These are phyloP conservation scores for Leptoxyphium fumago DNA, from an alignment of 2,329 filamentous ascomycete genomes.

Conservation along the genomic window DNA sequence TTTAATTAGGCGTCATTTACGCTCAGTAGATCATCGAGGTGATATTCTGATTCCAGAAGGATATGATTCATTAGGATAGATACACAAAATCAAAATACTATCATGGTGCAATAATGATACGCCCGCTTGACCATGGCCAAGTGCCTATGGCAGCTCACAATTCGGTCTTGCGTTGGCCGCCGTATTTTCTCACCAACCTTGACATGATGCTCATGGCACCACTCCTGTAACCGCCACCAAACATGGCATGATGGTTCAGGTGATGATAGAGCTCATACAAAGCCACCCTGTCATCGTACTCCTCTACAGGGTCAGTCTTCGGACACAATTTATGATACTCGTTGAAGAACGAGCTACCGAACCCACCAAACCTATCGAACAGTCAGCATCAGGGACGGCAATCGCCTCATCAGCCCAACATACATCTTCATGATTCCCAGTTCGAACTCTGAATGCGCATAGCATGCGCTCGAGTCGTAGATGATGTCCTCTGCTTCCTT, in stretches of 20 bases:
- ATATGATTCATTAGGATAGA: too few species aligned
- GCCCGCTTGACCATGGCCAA: too few species aligned
- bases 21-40: too few species aligned
- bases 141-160: background rate
- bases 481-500: constrained; percentile 56
- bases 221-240: constrained; percentile 62
- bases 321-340: constrained; percentile 65
- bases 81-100: too few species aligned
- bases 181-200: constrained; percentile 58
- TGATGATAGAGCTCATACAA: constrained; percentile 84
- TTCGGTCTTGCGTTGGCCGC: constrained; percentile 2
- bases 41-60: too few species aligned
- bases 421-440: constrained; percentile 83
- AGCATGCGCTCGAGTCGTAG: constrained; percentile 68
- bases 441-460: constrained; percentile 80
- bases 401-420: background rate
- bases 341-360: constrained; percentile 53
- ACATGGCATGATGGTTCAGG: constrained; percentile 75
- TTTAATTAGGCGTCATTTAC: too few species aligned
- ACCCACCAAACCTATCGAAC: constrained; percentile 55
- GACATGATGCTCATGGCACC: constrained; percentile 72
- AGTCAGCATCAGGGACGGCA: too few species aligned
- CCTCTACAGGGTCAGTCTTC: constrained; percentile 63
- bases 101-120: too few species aligned
- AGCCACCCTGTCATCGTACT: constrained; percentile 70